Conservation (phyloP, 768 basidiomycete species). For the Hygrocybe coccinea region DNA sequence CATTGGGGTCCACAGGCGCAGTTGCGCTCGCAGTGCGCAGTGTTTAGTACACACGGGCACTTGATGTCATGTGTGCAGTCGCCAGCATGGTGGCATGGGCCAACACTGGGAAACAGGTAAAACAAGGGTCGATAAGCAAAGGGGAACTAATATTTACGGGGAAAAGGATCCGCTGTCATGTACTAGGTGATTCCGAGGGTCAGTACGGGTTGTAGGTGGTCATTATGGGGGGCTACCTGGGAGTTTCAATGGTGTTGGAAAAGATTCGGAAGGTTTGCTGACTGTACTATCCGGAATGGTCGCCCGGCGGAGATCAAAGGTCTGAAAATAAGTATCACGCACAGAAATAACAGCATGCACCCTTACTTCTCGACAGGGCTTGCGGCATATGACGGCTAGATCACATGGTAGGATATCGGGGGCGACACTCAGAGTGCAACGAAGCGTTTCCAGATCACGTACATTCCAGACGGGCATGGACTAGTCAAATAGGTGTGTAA, state of each 20-base stretch:
- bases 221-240: neutral
- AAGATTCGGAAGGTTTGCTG: neutral
- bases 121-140: neutral
- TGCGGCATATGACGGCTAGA: constrained; percentile 49
- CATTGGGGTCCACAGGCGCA: constrained; percentile 54
- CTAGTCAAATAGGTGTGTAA: constrained; percentile 1
- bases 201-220: neutral
- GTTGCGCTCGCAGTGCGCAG: constrained; percentile 7
- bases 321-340: constrained; percentile 12
- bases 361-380: constrained; percentile 56
- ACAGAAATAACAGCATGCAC: neutral
- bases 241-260: neutral
- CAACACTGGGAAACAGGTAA: neutral
- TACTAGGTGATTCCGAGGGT: neutral
- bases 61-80: neutral
- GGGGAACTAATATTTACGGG: neutral
- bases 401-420: constrained; percentile 50
- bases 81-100: neutral
- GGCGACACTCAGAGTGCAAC: constrained; percentile 36
- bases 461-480: constrained; percentile 29
- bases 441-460: constrained; percentile 37
- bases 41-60: neutral
- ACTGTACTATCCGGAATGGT: constrained; percentile 14
- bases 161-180: neutral
- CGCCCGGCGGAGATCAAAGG: constrained; percentile 25